Conservation (phyloP, 768 basidiomycete genomes). For the Lactarius pseudohatsudake region DNA sequence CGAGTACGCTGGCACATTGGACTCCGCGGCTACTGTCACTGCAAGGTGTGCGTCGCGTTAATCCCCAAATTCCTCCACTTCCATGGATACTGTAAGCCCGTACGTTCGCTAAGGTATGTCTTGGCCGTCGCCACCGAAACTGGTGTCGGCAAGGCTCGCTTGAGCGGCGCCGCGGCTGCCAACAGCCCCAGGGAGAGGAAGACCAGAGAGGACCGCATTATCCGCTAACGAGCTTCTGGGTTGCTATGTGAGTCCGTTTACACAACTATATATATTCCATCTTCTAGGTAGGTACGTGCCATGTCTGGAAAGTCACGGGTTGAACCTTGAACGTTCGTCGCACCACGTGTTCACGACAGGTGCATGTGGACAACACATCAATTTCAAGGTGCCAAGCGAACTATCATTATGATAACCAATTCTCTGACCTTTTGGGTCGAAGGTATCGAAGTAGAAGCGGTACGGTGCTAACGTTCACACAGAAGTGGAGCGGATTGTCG, state of each 20-base stretch:
- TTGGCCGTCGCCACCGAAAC: slow-evolving; percentile 31
- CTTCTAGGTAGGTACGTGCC: not conserved
- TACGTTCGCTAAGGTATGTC: slow-evolving; percentile 31
- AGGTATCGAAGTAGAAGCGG: not conserved
- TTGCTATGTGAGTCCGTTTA: not conserved
- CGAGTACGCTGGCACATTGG: slow-evolving; percentile 44
- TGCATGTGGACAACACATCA: not conserved
- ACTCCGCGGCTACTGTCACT: slow-evolving; percentile 44
- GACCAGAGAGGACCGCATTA: not conserved
- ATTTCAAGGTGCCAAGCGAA: not conserved
- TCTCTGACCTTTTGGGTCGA: not conserved
- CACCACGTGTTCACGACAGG: not conserved
- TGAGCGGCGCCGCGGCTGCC: not conserved
- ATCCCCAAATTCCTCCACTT: not conserved
- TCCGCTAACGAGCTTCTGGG: not conserved
- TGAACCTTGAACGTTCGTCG: not conserved
- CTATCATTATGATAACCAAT: not conserved
- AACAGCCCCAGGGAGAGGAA: not conserved
- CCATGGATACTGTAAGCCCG: not conserved
- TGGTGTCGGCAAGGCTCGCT: slow-evolving; percentile 30
- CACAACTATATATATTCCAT: not conserved
- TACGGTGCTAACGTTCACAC: not conserved
- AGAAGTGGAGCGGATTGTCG: not conserved
- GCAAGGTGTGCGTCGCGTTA: not conserved
- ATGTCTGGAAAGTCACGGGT: not conserved